Evolutionary conservation across 805 yeast species (phyloP).

Genomic region (Cyberlindnera samutprakarnensis): DNA sequence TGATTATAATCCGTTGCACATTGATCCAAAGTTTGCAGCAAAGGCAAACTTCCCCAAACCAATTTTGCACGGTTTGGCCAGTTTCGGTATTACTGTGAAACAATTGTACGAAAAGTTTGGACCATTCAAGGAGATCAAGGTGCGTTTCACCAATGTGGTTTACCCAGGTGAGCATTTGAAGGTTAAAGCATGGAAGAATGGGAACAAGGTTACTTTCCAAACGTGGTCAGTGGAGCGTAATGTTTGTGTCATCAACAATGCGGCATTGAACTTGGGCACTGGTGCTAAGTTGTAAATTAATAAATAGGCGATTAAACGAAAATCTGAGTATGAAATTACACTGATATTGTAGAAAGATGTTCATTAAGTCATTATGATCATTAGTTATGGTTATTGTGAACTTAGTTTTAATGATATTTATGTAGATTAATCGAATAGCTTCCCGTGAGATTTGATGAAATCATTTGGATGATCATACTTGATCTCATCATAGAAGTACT

Average conservation of each 20-base stretch:
- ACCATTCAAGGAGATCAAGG: slow-evolving; percentile 75
- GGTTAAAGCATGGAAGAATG: slow-evolving; percentile 79
- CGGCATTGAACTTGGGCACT: slow-evolving; percentile 59
- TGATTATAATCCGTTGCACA: slow-evolving; percentile 91
- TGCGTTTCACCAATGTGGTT: slow-evolving; percentile 83
- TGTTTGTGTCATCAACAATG: slow-evolving; percentile 74
- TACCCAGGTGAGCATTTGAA: slow-evolving; percentile 89
- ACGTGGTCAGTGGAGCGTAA: slow-evolving; percentile 74
- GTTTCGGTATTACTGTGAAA: slow-evolving; percentile 77
- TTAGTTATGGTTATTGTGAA: not conserved
- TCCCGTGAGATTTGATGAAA: slow-evolving; percentile 8
- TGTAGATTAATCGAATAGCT: slow-evolving; percentile 1
- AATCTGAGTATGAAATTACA: not conserved
- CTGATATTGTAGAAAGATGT: not conserved
- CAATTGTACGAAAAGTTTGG: slow-evolving; percentile 76
- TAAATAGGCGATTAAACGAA: not conserved
- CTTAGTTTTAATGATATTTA: not conserved
- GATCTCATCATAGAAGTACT: slow-evolving; percentile 11
- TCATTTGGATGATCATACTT: slow-evolving; percentile 15
- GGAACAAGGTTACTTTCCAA: slow-evolving; percentile 61
- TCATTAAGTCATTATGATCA: not conserved
- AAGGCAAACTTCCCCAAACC: slow-evolving; percentile 83
- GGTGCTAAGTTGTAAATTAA: slow-evolving; percentile 11
- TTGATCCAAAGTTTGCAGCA: slow-evolving; percentile 85
- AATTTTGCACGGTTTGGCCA: slow-evolving; percentile 87